A percentile compares a stretch with the other conserved stretches of the same genome.
These are phyloP conservation scores for Camellia lanceoleosa DNA, from an alignment of 148 eudicot genomes.

Conservation along the genomic window DNA sequence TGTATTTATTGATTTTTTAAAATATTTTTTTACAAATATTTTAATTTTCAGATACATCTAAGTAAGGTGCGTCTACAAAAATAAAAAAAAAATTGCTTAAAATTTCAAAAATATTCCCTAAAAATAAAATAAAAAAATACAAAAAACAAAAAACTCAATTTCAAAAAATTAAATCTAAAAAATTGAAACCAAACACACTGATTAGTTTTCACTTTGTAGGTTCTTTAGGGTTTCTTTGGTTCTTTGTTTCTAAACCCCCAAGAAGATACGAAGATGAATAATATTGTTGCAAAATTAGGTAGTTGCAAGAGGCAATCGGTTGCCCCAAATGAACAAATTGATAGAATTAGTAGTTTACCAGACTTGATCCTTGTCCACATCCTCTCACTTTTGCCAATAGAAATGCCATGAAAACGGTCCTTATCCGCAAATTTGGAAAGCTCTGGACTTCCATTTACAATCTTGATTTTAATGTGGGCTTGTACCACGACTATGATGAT, in stretches of 20 bases:
- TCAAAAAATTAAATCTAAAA: too few relatives aligned
- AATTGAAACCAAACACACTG: not conserved
- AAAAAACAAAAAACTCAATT: too few relatives aligned
- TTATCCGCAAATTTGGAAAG: slow-evolving; percentile 13
- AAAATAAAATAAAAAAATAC: too few relatives aligned
- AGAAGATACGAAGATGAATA: not conserved
- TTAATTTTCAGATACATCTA: too few relatives aligned
- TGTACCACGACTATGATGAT: not conserved
- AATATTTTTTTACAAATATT: too few relatives aligned
- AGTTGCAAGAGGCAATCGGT: not conserved
- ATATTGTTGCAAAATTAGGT: not conserved
- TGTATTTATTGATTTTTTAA: too few relatives aligned
- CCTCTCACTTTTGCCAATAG: slow-evolving; percentile 24
- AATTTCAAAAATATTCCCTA: too few relatives aligned
- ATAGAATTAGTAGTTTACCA: slow-evolving; percentile 20
- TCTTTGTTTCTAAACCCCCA: not conserved
- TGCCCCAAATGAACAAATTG: not conserved
- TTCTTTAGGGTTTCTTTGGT: not conserved
- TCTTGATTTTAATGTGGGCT: slow-evolving; percentile 11
- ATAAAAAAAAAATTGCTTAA: too few relatives aligned
- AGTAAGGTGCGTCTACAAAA: too few relatives aligned
- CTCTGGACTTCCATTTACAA: slow-evolving; percentile 17
- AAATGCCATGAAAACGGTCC: slow-evolving; percentile 21
- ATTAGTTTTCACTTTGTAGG: not conserved
- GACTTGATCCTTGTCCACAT: slow-evolving; percentile 23